phyloP scores from a whole-genome alignment of 345 rosid genomes.

The Hibiscus syriacus region DNA sequence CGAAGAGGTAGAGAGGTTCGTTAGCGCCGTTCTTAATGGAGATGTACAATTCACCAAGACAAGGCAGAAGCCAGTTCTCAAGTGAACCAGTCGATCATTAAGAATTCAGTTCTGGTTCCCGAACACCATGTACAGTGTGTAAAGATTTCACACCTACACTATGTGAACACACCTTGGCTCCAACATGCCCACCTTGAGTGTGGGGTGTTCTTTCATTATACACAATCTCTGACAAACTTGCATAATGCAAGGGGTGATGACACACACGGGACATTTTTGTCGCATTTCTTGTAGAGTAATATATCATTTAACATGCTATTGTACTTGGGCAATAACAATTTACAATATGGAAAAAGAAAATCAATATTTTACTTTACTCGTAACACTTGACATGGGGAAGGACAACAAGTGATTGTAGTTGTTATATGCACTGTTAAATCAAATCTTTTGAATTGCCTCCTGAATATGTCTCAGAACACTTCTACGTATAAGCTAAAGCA shows the following conservation, averaged over 20 bases:
- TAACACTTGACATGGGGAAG: too few relatives aligned
- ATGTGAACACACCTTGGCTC: background rate
- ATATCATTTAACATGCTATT: background rate
- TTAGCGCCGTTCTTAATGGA: constrained; percentile 65
- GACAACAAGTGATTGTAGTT: background rate
- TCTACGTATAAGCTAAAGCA: too few relatives aligned
- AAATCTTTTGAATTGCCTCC: background rate
- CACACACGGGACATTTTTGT: background rate
- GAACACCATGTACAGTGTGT: constrained; percentile 2
- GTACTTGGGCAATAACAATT: too few relatives aligned
- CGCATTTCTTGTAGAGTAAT: background rate
- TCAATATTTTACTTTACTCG: too few relatives aligned
- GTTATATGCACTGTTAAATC: background rate
- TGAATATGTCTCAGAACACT: too few relatives aligned
- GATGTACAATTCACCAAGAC: constrained; percentile 54
- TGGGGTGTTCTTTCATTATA: background rate
- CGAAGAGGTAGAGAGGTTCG: constrained; percentile 66
- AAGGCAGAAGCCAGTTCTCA: constrained; percentile 50
- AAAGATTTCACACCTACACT: background rate
- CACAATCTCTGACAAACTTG: background rate
- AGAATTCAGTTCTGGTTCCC: background rate
- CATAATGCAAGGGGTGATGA: background rate
- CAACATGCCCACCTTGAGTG: background rate
- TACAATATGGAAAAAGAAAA: too few relatives aligned
- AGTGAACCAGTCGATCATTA: constrained; percentile 6